phyloP scores from a whole-genome alignment of 345 rosid species.

The Passiflora organensis region DNA sequence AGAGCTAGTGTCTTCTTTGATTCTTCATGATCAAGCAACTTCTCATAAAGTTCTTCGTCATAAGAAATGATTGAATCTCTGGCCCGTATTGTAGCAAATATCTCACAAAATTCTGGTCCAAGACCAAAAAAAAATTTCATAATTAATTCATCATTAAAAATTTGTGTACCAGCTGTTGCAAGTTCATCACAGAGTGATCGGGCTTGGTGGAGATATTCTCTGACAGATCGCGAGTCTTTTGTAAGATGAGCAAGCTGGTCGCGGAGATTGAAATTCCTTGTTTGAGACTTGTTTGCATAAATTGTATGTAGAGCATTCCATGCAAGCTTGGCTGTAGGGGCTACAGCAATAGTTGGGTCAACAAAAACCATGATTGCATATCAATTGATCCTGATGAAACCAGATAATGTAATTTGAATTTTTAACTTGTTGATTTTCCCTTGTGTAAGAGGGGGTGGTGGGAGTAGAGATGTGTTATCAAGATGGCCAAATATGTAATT shows the following conservation, averaged over 20 bases:
- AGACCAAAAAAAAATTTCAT: background rate
- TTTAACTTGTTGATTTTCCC: no score
- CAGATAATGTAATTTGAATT: no score
- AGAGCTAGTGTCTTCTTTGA: no score
- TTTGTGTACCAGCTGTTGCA: background rate
- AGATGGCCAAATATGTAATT: no score
- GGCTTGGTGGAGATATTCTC: background rate
- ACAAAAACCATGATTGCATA: background rate
- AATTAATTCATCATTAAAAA: background rate
- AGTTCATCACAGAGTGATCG: background rate
- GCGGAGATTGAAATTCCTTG: background rate
- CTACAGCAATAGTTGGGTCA: background rate
- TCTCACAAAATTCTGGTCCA: background rate
- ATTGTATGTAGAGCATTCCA: background rate
- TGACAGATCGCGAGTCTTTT: background rate
- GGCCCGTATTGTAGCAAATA: background rate
- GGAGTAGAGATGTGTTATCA: no score
- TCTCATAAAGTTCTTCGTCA: background rate
- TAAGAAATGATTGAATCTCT: background rate
- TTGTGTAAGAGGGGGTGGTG: no score
- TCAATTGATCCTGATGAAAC: background rate
- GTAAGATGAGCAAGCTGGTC: background rate
- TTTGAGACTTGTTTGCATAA: background rate
- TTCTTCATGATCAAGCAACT: background rate
- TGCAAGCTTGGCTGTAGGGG: background rate